A percentile compares a stretch with the other conserved stretches of the same genome.
phyloP scores from a whole-genome alignment of 2,329 filamentous ascomycete species.

The Phialophora tarda region DNA sequence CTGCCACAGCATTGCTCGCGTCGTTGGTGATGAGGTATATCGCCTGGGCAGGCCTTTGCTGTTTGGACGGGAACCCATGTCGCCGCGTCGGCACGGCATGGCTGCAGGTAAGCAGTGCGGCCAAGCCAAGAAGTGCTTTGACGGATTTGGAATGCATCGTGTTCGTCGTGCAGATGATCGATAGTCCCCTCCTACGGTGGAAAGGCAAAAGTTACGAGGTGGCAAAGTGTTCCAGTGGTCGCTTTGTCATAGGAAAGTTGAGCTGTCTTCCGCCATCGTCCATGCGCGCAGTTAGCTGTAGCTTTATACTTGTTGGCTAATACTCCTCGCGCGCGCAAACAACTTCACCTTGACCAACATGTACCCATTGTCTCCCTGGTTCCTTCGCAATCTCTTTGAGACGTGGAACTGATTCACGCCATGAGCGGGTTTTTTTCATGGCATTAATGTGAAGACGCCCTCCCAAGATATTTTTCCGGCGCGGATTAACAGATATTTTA shows the following conservation, averaged over 20 bases:
- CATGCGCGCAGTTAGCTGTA: background rate
- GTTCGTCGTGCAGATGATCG: background rate
- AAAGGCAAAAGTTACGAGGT: background rate
- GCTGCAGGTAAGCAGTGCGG: conserved; percentile 1
- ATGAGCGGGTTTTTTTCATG: background rate
- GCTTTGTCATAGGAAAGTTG: background rate
- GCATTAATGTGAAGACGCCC: background rate
- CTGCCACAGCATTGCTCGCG: conserved; percentile 56
- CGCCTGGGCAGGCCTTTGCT: conserved; percentile 44
- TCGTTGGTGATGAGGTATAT: conserved; percentile 65
- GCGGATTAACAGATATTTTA: conserved; percentile 19
- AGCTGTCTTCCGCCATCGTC: background rate
- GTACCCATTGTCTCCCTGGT: background rate
- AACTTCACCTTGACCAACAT: background rate
- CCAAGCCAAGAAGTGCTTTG: background rate
- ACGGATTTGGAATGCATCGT: background rate
- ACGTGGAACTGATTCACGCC: background rate
- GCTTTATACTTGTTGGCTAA: background rate
- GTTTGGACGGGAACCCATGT: background rate
- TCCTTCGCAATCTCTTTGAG: background rate
- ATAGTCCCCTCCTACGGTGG: no score
- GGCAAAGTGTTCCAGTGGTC: background rate
- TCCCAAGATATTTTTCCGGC: background rate
- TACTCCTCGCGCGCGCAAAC: background rate
- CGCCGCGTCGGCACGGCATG: background rate